Evolutionary conservation across 495 filamentous ascomycete species (phyloP), one percentile per base, ranked within the genome.

Genomic region (Podospora pseudopauciseta): DNA sequence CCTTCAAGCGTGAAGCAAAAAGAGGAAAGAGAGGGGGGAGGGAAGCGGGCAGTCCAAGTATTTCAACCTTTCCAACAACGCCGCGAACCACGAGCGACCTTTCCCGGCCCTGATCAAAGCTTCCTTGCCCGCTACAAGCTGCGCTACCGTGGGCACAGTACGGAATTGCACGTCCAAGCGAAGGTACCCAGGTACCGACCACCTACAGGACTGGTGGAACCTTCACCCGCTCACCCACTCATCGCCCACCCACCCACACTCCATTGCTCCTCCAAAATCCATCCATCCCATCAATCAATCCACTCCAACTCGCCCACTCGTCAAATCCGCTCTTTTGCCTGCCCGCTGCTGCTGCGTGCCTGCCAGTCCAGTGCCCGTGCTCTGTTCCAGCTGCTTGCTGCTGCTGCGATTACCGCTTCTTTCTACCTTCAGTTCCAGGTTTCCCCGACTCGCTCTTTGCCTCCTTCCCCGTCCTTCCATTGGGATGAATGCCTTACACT

Each of bases 1-100:
- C 76, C 76, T 78, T 73, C 76, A 69, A 69, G 75, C 76, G 76
- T 78, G 68, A 67, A 70, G 73, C 59, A 68, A 67, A 68, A 75
- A 74, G 67, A 73, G 68, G 67, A 70, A 73, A 69, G 71, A 68
- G 68, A 68, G 69, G 69, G 69, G 69, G 67, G 65, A 62, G 32
- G 62, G 53, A 54, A 64, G 72, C 13, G 75, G 76, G 72, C 59
- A 59, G 60, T 62, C 64, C 69, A 70, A n/a, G 69, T 77, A 76
- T 78, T 74, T 78, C 72, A 77, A 78, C 54, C 67, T 73, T 74
- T 71, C 68, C 62, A 67, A 67, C 53, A 44, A 6, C 60, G 57
- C 68, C 71, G 72, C 63, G 59, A 72, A 26, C 70, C 55, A 67
- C 63, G 66, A 73, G 68, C 70, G 72, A 75, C 67, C 75, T 66